Evolutionary conservation across 2,329 filamentous ascomycete species (phyloP), one percentile per base, ranked within the genome.

Genomic region (Elsinoe arachidis): DNA sequence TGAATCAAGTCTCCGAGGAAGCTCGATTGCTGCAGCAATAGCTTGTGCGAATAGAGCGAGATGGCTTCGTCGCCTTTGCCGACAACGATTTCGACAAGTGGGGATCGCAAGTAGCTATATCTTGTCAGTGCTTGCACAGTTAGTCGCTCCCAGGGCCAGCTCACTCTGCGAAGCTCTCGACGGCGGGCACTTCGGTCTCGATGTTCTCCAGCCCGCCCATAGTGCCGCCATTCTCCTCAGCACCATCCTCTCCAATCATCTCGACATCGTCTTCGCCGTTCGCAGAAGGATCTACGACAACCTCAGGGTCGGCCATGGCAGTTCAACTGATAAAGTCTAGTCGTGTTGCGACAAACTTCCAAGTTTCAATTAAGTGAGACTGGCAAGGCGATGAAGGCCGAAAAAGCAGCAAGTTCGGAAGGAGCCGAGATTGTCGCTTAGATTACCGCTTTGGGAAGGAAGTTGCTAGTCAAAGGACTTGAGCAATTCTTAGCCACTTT

Each of bases 21-120:
- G 0, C 90, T 88, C 43, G 88, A 92, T 68, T 85, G 80, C 10
- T 75, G 67, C 35, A 97, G 78, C 23, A 96, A 79, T 2, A 78
- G 84, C 73, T 95, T 86, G 70, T 96, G 91, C 5, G 89, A 89
- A 21, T 83, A 85, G 59, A 96, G 79, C 33, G 83, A 76, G 9
- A 82, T 83, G 64, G 81, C 77, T 1, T 73, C 70, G 3, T 83
- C 81, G 57, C 78, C 83, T 49, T 73, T 72, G 59, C 75, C 75
- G 35, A 76, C 70, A 3, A 72, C 51, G 2, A 79, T 65, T 60
- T 78, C 71, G 46, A 78, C 66, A 35, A 78, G 76, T 0, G 76
- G 73, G 19, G 74, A 77, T 64, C 73, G 73, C 56, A 78, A 68
- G 62, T 76, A 71, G 68, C 76, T 78, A 58, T 38, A 12, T 26